phyloP scores from a whole-genome alignment of 495 filamentous ascomycete species.

The Hypoxylon cercidicola region DNA sequence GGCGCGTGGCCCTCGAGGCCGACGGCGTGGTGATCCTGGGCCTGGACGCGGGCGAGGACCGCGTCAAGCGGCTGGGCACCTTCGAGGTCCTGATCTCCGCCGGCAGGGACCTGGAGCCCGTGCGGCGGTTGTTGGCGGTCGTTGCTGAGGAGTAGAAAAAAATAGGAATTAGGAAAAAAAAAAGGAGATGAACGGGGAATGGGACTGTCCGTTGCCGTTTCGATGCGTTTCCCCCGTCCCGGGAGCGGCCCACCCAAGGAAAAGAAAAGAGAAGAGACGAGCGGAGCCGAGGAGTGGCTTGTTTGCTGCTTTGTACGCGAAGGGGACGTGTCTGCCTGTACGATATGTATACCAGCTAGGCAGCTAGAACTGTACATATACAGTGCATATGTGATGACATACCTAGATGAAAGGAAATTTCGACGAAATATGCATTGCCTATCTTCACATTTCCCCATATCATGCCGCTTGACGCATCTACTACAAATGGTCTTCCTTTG shows the following conservation, averaged over 20 bases:
- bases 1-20: conserved; percentile 46
- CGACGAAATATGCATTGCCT: conserved; percentile 6
- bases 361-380: conserved; percentile 23
- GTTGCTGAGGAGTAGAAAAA: conserved; percentile 38
- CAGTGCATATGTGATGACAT: conserved; percentile 11
- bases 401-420: conserved; percentile 1
- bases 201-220: too few relatives aligned
- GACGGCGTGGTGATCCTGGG: conserved; percentile 47
- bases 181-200: not conserved
- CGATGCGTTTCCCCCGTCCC: not conserved
- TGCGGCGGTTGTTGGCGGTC: conserved; percentile 48
- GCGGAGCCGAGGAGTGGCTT: not conserved
- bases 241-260: too few relatives aligned
- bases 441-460: not conserved
- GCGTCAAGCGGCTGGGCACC: conserved; percentile 53
- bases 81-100: conserved; percentile 49
- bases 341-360: conserved; percentile 27
- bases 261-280: too few relatives aligned
- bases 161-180: not conserved
- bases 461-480: not conserved
- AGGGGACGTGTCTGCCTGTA: conserved; percentile 22
- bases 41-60: conserved; percentile 46
- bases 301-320: not conserved
- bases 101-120: conserved; percentile 35
- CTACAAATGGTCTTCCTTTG: too few relatives aligned